Percentiles rank a stretch among this genome's conserved stretches.
Conservation (phyloP, 2,329 filamentous ascomycete species). For the Talaromyces sp. region DNA sequence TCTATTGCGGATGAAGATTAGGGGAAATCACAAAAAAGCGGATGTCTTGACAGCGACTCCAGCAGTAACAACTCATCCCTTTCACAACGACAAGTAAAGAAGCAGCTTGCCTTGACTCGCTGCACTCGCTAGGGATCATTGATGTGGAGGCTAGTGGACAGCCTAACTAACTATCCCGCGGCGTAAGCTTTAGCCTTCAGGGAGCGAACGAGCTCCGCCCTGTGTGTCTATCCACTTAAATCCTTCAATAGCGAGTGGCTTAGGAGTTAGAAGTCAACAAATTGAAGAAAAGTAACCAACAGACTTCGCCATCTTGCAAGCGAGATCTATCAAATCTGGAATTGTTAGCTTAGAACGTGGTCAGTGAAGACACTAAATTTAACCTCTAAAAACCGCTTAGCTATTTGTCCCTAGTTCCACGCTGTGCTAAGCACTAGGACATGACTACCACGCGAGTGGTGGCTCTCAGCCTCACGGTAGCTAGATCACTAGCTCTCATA, state of each 20-base stretch:
- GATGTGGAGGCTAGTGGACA: neutral
- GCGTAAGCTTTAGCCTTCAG: neutral
- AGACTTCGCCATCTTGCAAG: neutral
- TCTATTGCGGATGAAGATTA: neutral
- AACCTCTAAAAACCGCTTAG: neutral
- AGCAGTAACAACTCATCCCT: neutral
- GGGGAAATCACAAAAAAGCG: neutral
- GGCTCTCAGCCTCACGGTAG: constrained; percentile 1
- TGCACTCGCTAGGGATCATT: neutral
- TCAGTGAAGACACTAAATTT: neutral
- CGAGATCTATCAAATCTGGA: neutral
- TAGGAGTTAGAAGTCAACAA: neutral
- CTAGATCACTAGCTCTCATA: neutral
- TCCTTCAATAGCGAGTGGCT: neutral
- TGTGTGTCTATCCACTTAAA: neutral
- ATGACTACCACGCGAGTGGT: neutral
- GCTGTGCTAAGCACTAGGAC: neutral
- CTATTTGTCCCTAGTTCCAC: neutral
- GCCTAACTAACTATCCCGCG: neutral
- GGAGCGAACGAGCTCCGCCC: neutral
- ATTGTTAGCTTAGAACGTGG: neutral
- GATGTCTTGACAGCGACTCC: neutral
- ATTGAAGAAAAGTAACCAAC: neutral
- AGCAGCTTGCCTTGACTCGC: neutral
- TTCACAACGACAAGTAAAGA: neutral